Conservation (phyloP, 352 stramenopile genomes). For the Globisporangium uncinulatum region DNA sequence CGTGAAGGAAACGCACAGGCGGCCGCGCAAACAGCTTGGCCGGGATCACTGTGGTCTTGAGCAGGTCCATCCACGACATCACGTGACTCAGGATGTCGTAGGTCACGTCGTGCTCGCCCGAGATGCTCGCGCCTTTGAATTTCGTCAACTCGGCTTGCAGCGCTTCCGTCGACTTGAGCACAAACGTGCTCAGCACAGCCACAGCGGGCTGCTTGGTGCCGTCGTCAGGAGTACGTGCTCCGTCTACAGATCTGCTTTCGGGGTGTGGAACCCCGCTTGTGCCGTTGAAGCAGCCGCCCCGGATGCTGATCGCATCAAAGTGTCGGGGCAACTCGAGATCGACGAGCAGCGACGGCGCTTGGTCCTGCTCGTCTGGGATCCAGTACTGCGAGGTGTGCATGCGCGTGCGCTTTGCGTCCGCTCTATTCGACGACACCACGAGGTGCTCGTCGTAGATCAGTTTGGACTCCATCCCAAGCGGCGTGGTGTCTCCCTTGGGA, state of each 20-base stretch:
- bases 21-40: slow-evolving; percentile 68
- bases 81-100: slow-evolving; percentile 58
- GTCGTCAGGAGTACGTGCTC: background rate
- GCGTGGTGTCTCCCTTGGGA: slow-evolving; percentile 43
- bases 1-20: slow-evolving; percentile 78
- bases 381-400: slow-evolving; percentile 59
- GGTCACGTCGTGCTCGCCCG: slow-evolving; percentile 52
- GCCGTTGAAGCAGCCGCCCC: slow-evolving; percentile 37
- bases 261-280: slow-evolving; percentile 9
- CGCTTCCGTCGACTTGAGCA: slow-evolving; percentile 27
- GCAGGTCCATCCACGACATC: slow-evolving; percentile 75
- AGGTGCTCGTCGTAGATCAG: slow-evolving; percentile 54
- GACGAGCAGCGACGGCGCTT: slow-evolving; percentile 47
- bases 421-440: slow-evolving; percentile 41
- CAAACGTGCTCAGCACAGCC: slow-evolving; percentile 20
- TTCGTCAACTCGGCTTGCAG: slow-evolving; percentile 27
- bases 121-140: slow-evolving; percentile 39
- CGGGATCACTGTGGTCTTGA: slow-evolving; percentile 63
- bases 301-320: slow-evolving; percentile 55
- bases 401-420: slow-evolving; percentile 51
- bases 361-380: slow-evolving; percentile 47
- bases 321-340: slow-evolving; percentile 69
- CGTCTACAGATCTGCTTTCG: background rate
- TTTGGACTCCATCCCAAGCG: slow-evolving; percentile 58
- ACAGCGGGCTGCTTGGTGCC: background rate